Conservation (phyloP, 768 basidiomycete genomes). For the Suillus paluster region DNA sequence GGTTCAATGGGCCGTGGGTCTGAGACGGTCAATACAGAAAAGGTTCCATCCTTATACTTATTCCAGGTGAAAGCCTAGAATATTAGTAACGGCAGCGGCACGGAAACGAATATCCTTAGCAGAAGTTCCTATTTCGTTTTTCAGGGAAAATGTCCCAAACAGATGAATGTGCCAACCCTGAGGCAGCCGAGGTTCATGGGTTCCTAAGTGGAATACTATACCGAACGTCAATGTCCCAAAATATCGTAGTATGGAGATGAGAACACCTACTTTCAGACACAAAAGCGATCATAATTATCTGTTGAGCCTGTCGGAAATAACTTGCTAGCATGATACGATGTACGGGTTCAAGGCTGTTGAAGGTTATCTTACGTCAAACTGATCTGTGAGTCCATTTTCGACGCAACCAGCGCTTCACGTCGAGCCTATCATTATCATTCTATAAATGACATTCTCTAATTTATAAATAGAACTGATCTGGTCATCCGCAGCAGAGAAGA, state of each 20-base stretch:
- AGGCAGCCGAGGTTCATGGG: too few species aligned
- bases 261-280: background rate
- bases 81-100: background rate
- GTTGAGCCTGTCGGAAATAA: background rate
- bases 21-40: background rate
- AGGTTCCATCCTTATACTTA: conserved; percentile 1
- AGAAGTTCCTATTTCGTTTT: background rate
- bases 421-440: background rate
- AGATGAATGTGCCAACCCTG: background rate
- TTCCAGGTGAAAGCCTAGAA: background rate
- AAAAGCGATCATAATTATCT: background rate
- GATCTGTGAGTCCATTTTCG: too few species aligned
- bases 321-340: background rate
- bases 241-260: too few species aligned
- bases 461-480: background rate
- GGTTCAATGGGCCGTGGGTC: background rate
- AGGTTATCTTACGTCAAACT: too few species aligned
- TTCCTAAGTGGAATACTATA: background rate
- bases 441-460: background rate
- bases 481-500: background rate
- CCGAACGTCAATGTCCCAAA: too few species aligned
- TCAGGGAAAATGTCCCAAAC: background rate
- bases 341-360: background rate
- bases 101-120: background rate
- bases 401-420: background rate